A percentile compares a stretch with the other conserved stretches of the same genome.
These are phyloP conservation scores for Colletotrichum endophyticum DNA, from an alignment of 2,329 filamentous ascomycete species.

Conservation along the genomic window DNA sequence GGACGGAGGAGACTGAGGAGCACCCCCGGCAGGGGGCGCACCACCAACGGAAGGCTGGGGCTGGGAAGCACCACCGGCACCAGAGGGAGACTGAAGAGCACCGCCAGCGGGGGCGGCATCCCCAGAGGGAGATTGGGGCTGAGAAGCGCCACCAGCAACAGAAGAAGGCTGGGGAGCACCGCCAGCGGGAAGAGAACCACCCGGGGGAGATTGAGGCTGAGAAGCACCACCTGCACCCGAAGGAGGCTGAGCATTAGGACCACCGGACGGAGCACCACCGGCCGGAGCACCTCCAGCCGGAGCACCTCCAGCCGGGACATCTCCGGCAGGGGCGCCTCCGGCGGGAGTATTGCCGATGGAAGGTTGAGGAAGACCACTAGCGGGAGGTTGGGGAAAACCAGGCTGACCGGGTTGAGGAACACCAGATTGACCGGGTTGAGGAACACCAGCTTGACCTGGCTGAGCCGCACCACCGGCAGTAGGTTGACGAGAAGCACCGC, in stretches of 20 bases:
- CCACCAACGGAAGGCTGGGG: accelerated
- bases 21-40: neutral
- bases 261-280: neutral
- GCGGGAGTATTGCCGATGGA: no score
- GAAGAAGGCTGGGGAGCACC: neutral
- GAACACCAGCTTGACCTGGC: neutral
- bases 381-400: no score
- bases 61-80: neutral
- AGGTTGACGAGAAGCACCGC: neutral
- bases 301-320: no score
- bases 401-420: neutral
- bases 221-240: neutral
- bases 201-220: neutral
- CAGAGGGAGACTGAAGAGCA: neutral
- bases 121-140: no score
- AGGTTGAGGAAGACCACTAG: no score
- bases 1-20: neutral
- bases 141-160: neutral
- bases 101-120: neutral
- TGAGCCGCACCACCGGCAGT: neutral
- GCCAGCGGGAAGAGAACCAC: neutral
- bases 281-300: neutral
- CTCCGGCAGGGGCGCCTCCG: no score
- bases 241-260: neutral
- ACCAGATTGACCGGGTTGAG: neutral